phyloP scores from a whole-genome alignment of 2,329 filamentous ascomycete species.

The Grosmannia serpens region DNA sequence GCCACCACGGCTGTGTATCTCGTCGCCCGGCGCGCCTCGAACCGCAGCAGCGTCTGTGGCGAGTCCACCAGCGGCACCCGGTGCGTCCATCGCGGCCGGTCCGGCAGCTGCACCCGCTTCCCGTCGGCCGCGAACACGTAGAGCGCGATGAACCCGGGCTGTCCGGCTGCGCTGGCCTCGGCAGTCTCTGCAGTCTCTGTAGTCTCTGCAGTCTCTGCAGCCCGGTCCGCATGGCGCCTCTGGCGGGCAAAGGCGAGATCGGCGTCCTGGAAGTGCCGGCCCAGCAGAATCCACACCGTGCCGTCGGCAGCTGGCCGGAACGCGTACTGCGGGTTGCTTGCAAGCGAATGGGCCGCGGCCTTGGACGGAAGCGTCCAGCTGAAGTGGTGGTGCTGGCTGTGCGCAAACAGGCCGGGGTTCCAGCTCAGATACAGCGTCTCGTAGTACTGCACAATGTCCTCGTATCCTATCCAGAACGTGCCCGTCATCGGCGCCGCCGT shows the following conservation, averaged over 20 bases:
- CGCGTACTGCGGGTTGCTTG: slow-evolving; percentile 62
- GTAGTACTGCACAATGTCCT: slow-evolving; percentile 82
- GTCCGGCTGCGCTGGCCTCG: background rate
- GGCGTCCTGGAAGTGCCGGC: slow-evolving; percentile 69
- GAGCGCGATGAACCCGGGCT: slow-evolving; percentile 69
- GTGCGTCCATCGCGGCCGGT: slow-evolving; percentile 43
- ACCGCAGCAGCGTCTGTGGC: slow-evolving; percentile 74
- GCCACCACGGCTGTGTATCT: slow-evolving; percentile 43
- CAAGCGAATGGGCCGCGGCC: slow-evolving; percentile 41
- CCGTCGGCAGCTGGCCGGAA: slow-evolving; percentile 46
- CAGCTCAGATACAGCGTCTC: slow-evolving; percentile 96
- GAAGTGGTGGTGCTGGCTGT: slow-evolving; percentile 85
- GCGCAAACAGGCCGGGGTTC: slow-evolving; percentile 74
- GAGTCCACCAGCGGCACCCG: slow-evolving; percentile 87
- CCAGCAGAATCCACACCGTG: slow-evolving; percentile 72
- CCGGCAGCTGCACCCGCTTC: slow-evolving; percentile 60
- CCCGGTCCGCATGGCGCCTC: background rate
- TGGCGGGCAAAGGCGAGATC: slow-evolving; percentile 46
- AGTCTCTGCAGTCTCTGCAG: background rate
- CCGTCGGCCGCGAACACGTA: slow-evolving; percentile 63
- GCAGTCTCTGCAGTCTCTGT: slow-evolving; percentile 14
- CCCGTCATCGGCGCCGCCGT: slow-evolving; percentile 38
- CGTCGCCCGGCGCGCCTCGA: slow-evolving; percentile 39
- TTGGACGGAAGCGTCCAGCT: slow-evolving; percentile 54
- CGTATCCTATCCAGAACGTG: slow-evolving; percentile 89